Conservation (phyloP, 176 grass and related monocot species). For the Microstegium vimineum region DNA sequence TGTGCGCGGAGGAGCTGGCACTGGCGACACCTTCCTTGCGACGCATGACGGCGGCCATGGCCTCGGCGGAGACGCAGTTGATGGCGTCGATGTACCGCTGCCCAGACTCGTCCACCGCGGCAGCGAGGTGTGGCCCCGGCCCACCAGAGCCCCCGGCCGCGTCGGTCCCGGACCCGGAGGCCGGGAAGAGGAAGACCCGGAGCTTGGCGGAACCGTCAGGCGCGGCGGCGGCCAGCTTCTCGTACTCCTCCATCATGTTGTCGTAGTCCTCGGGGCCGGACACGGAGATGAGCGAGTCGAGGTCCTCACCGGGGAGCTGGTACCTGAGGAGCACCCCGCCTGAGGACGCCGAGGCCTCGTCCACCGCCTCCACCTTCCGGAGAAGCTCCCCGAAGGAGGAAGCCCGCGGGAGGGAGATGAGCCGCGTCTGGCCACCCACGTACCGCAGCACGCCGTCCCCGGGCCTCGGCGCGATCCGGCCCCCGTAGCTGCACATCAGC, state of each 20-base stretch:
- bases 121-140: not conserved
- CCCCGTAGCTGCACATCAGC: conserved; percentile 84
- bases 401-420: conserved; percentile 58
- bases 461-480: conserved; percentile 62
- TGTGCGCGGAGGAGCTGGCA: conserved; percentile 49
- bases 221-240: conserved; percentile 55
- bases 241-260: conserved; percentile 97
- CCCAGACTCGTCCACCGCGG: conserved; percentile 38
- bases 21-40: conserved; percentile 54
- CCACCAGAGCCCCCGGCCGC: not conserved
- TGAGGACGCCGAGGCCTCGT: not conserved
- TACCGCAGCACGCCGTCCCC: conserved; percentile 67
- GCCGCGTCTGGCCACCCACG: conserved; percentile 68
- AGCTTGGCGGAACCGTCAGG: conserved; percentile 79
- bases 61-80: conserved; percentile 54
- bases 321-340: conserved; percentile 49
- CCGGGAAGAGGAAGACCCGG: conserved; percentile 77
- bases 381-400: conserved; percentile 58
- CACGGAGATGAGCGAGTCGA: conserved; percentile 77
- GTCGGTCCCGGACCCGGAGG: conserved; percentile 41
- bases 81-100: conserved; percentile 77
- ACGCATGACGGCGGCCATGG: conserved; percentile 18
- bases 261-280: conserved; percentile 64
- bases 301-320: conserved; percentile 92
- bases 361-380: conserved; percentile 54